Percentiles rank a stretch among this genome's conserved stretches.
phyloP scores from a whole-genome alignment of 345 rosid genomes.

The Salix brachista region DNA sequence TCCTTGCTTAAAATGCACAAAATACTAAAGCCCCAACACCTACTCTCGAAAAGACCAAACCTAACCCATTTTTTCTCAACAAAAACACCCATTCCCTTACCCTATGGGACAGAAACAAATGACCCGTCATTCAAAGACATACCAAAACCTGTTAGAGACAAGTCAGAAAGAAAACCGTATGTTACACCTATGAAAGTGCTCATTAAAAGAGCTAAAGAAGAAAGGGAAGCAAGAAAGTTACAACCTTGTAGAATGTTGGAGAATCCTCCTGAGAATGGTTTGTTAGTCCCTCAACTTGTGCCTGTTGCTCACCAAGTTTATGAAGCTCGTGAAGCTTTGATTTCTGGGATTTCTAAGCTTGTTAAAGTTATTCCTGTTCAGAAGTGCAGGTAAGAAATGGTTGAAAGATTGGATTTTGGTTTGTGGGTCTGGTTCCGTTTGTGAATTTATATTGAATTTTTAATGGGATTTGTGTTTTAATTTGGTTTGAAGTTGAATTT shows the following conservation, averaged over 20 bases:
- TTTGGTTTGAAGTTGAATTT: background rate
- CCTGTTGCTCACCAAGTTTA: conserved; percentile 59
- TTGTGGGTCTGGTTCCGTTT: background rate
- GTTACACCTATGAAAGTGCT: conserved; percentile 68
- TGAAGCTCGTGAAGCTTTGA: conserved; percentile 44
- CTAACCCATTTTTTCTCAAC: conserved; percentile 11
- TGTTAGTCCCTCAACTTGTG: conserved; percentile 67
- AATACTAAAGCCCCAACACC: background rate
- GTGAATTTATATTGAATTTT: background rate
- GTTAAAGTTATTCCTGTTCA: conserved; percentile 45
- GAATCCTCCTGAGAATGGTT: conserved; percentile 71
- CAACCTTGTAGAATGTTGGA: conserved; percentile 70
- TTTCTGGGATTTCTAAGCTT: conserved; percentile 55
- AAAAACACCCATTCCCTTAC: background rate
- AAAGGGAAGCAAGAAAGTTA: conserved; percentile 54
- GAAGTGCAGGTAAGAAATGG: conserved; percentile 51
- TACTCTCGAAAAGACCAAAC: background rate
- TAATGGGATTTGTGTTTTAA: background rate
- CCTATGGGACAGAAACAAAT: conserved; percentile 1
- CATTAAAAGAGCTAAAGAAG: conserved; percentile 63
- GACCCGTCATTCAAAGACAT: conserved; percentile 55
- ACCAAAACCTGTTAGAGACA: conserved; percentile 63
- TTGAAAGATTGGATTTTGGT: background rate
- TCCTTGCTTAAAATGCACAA: conserved; percentile 1
- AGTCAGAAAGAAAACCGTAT: conserved; percentile 79